Evolutionary conservation across 1,139 yeast genomes (phyloP).

Genomic region (Pichia sp.): DNA sequence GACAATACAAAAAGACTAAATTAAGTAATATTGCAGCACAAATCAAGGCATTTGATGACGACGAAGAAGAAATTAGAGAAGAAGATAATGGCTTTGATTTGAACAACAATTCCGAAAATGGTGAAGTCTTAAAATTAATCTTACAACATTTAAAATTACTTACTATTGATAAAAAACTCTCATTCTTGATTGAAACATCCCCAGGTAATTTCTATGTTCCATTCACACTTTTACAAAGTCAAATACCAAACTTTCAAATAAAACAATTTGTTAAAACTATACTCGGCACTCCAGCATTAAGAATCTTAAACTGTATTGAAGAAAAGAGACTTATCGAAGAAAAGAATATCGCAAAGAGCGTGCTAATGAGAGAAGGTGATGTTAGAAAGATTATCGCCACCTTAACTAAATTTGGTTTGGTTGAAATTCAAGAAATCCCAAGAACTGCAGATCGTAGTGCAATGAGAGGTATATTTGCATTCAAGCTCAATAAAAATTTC

Average conservation of each 20-base stretch:
- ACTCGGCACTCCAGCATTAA: constrained; percentile 29
- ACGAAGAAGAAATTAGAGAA: constrained; percentile 30
- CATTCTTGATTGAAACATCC: constrained; percentile 45
- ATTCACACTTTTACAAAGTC: constrained; percentile 41
- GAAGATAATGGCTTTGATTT: constrained; percentile 18
- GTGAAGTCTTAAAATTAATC: constrained; percentile 24
- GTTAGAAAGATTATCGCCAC: constrained; percentile 65
- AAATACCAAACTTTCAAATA: constrained; percentile 51
- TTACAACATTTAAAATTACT: constrained; percentile 53
- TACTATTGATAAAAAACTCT: constrained; percentile 40
- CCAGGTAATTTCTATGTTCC: constrained; percentile 47
- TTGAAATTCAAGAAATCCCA: constrained; percentile 90
- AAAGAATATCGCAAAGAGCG: constrained; percentile 72
- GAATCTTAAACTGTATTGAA: constrained; percentile 33
- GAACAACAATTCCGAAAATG: constrained; percentile 15
- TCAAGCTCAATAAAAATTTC: constrained; percentile 48
- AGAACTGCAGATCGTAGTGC: constrained; percentile 92
- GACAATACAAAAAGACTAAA: constrained; percentile 24
- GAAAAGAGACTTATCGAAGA: constrained; percentile 76
- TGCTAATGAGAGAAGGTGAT: constrained; percentile 72
- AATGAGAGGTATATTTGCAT: constrained; percentile 79
- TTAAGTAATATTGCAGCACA: constrained; percentile 23
- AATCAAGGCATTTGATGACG: constrained; percentile 28
- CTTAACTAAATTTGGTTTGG: constrained; percentile 54
- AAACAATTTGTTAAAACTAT: constrained; percentile 29